These are phyloP conservation scores for Torulaspora franciscae DNA, from an alignment of 805 yeast species.

Conservation along the genomic window DNA sequence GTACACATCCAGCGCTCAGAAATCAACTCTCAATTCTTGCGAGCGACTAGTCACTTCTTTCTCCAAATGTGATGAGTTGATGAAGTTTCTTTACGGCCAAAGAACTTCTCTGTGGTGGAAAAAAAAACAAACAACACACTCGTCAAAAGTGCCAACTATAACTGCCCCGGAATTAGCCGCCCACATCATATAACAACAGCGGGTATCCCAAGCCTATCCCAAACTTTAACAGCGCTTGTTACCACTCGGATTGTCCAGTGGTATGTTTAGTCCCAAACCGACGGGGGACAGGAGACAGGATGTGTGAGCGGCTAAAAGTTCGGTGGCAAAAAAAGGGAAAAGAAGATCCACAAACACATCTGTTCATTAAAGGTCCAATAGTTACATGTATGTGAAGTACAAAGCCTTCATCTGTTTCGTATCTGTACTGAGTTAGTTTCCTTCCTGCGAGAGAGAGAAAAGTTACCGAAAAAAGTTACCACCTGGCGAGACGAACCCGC, in stretches of 20 bases:
- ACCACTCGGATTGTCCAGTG: neutral
- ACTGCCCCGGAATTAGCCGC: neutral
- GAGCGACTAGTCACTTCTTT: neutral
- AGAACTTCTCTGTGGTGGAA: neutral
- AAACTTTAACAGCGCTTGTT: neutral
- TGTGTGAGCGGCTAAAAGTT: too few relatives aligned
- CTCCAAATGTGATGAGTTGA: neutral
- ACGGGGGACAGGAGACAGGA: too few relatives aligned
- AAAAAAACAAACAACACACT: neutral
- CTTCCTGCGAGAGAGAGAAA: too few relatives aligned
- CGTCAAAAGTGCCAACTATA: neutral
- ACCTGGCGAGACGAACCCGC: too few relatives aligned
- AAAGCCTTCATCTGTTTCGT: too few relatives aligned
- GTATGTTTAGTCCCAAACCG: neutral
- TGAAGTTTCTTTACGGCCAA: neutral
- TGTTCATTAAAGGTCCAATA: too few relatives aligned
- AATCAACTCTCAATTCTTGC: neutral
- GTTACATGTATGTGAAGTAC: too few relatives aligned
- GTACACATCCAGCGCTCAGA: constrained; percentile 6
- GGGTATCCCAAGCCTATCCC: neutral
- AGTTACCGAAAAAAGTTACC: too few relatives aligned
- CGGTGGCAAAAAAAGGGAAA: too few relatives aligned
- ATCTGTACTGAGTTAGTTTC: too few relatives aligned
- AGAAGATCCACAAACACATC: too few relatives aligned
- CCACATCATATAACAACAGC: neutral